Conservation (phyloP, 805 yeast species). For the Kockiozyma suomiensis region DNA sequence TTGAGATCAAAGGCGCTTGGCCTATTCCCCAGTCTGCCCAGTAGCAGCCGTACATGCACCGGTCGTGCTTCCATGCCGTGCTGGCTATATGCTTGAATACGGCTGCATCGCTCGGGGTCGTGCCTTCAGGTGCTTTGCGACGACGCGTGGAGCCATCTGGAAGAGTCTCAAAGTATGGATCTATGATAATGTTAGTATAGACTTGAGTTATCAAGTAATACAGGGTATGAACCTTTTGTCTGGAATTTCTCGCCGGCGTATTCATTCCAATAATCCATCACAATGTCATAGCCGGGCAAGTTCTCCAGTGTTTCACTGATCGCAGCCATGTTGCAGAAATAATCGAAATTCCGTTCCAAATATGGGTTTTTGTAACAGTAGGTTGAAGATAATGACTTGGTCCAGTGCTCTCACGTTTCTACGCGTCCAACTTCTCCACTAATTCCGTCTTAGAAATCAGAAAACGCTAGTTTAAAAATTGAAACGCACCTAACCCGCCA, state of each 20-base stretch:
- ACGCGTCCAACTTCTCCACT: no score
- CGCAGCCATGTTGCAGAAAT: constrained; percentile 38
- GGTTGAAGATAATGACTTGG: no score
- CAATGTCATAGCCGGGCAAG: constrained; percentile 62
- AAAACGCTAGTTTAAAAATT: no score
- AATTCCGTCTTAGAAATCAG: no score
- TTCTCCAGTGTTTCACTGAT: constrained; percentile 47
- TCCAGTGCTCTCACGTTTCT: no score
- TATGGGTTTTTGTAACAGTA: no score
- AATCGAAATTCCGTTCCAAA: background rate
- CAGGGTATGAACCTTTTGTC: constrained; percentile 46
- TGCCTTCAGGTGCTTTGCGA: constrained; percentile 61
- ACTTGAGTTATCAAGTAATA: background rate
- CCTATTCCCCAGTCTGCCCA: constrained; percentile 36
- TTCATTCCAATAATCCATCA: constrained; percentile 63
- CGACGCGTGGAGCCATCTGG: constrained; percentile 57
- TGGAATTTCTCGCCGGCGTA: constrained; percentile 67
- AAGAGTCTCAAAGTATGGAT: constrained; percentile 63
- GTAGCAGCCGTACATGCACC: constrained; percentile 80
- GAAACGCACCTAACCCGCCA: no score
- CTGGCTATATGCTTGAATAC: constrained; percentile 73
- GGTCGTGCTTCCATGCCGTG: constrained; percentile 86
- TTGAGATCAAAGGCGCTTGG: constrained; percentile 43
- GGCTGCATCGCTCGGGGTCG: constrained; percentile 61
- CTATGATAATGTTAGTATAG: constrained; percentile 34